These are phyloP conservation scores for Papiliotrema flavescens DNA, from an alignment of 1,284 basidiomycete species.

Conservation along the genomic window DNA sequence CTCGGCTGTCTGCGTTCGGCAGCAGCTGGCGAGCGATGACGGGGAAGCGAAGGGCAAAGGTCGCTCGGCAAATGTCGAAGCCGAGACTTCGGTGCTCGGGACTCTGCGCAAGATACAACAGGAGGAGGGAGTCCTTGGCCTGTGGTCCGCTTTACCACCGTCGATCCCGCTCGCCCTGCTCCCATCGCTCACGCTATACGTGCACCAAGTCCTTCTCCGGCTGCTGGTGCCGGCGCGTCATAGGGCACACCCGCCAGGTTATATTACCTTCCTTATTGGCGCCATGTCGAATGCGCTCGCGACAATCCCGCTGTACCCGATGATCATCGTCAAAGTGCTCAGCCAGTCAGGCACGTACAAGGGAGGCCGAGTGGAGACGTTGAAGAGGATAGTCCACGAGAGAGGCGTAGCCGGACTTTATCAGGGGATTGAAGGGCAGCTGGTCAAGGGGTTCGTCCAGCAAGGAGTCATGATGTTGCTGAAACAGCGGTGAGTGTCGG, in stretches of 20 bases:
- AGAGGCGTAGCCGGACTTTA: conserved; percentile 77
- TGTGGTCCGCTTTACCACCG: conserved; percentile 30
- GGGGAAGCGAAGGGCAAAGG: background rate
- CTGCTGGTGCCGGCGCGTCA: conserved; percentile 35
- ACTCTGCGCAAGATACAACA: conserved; percentile 19
- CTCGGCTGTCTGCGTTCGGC: conserved; percentile 51
- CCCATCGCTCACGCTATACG: conserved; percentile 46
- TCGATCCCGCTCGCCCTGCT: conserved; percentile 29
- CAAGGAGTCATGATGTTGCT: conserved; percentile 48
- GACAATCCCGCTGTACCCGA: conserved; percentile 44
- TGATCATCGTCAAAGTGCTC: conserved; percentile 50
- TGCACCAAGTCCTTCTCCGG: conserved; percentile 39
- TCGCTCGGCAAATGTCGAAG: background rate
- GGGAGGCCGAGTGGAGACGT: conserved; percentile 9
- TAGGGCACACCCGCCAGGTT: conserved; percentile 37
- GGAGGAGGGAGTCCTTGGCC: conserved; percentile 28
- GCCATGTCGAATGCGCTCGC: conserved; percentile 50
- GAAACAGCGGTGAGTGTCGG: conserved; percentile 41
- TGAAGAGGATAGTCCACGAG: conserved; percentile 57
- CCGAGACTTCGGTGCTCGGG: conserved; percentile 7
- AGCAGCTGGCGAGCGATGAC: conserved; percentile 46
- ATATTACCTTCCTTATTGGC: conserved; percentile 48
- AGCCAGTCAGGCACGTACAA: conserved; percentile 19
- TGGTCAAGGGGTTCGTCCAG: conserved; percentile 68
- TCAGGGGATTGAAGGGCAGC: conserved; percentile 74